A percentile compares a stretch with the other conserved stretches of the same genome.
Evolutionary conservation across 2,329 filamentous ascomycete genomes (phyloP).

Genomic region (Microascus cirrosus): DNA sequence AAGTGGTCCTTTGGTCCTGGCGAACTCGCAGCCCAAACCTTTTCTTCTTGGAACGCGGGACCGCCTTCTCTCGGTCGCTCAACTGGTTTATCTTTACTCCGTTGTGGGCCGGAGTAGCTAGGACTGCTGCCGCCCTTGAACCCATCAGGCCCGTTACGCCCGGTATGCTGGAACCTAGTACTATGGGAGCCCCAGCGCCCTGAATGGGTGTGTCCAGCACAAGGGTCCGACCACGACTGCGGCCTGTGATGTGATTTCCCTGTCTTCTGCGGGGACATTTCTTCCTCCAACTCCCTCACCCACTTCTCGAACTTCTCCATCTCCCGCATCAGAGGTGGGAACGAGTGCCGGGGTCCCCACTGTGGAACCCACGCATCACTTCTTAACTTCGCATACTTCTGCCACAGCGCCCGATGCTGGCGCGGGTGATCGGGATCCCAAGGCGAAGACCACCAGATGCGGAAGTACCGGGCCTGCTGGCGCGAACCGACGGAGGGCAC

Average conservation of each 20-base stretch:
- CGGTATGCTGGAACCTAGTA: not conserved
- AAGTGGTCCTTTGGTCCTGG: constrained; percentile 19
- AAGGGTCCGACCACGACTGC: not conserved
- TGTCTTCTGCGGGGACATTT: not conserved
- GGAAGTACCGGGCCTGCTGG: not conserved
- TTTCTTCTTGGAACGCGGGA: not conserved
- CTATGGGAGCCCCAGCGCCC: not conserved
- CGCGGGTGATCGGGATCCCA: constrained; percentile 1
- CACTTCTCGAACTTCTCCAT: not conserved
- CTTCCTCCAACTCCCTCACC: not conserved
- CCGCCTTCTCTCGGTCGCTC: not conserved
- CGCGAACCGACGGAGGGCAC: not conserved
- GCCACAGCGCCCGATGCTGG: not conserved
- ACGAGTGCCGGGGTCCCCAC: not conserved
- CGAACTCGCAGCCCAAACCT: not conserved
- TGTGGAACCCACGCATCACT: not conserved
- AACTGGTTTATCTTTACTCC: not conserved
- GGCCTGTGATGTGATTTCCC: not conserved
- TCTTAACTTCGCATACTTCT: not conserved
- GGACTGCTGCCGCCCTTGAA: constrained; percentile 1
- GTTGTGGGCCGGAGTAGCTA: not conserved
- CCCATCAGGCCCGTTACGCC: not conserved
- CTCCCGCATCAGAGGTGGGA: not conserved
- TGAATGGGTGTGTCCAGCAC: not conserved
- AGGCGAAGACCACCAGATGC: not conserved